Base-by-base conservation (phyloP, 352 stramenopile genomes). In the Pythium scleroteichum region DNA sequence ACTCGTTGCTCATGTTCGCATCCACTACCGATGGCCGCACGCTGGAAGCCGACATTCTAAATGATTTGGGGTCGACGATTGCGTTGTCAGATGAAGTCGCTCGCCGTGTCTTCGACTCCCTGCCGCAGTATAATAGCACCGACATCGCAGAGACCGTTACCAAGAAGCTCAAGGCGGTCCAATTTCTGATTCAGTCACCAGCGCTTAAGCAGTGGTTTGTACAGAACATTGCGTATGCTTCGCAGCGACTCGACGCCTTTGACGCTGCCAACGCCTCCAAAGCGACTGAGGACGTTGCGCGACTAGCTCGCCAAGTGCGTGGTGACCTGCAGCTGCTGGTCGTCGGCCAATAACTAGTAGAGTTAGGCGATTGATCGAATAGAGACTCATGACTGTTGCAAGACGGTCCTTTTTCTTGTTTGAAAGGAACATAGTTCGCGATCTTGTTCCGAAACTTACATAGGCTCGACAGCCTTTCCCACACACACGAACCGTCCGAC, bases 271-370 rank as follows among this genome's bases (percentile, higher is more conserved):
- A 76, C 29, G 57, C 58, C 1, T 53, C 51, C 23, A 56, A 55
- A 9, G 29, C 48, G 23, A 76, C 74, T 9, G 68, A 79, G 13
- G 71, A 87, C 39, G 52, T 82, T 32, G 23, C 62, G 16, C 68
- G 71, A 19, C 60, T 82, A 44, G 48, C 79, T n/a, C 77, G 77
- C 22, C 75, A 87, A 59, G 23, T 91, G 44, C 75, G 68, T 24
- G 81, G 79, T 53, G 81, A 88, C 27, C 50, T 88, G 56, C 65
- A 83, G 52, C 77, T 91, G n/a, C 63, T 87, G 17, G 66, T 64
- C 23, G 73, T 78, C 9, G 78, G 78, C 7, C 53, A 58, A 16
- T 20, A 27, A 27, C 4, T 65, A 14, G n/a, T 22, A 62, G 33
- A 48, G 38, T 46, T 69, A 69, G 48, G n/a, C n/a, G n/a, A n/a